Conservation (phyloP, 768 basidiomycete species). For the Suillus cothurnatus region DNA sequence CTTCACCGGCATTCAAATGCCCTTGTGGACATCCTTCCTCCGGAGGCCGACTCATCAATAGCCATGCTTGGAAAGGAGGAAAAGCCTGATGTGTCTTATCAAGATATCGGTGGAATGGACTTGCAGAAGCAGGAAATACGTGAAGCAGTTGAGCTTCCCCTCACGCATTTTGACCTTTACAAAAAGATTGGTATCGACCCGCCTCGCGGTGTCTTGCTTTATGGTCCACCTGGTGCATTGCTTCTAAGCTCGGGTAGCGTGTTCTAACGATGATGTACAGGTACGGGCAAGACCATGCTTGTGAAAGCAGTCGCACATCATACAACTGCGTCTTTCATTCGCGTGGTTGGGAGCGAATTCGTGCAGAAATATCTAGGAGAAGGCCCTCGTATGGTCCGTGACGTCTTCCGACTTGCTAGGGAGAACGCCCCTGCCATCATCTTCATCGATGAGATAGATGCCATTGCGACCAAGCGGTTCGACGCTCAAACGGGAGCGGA, state of each 20-base stretch:
- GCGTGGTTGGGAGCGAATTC: slow-evolving; percentile 97
- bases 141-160: slow-evolving; percentile 95
- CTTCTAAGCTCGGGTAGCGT: background rate
- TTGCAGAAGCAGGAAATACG: slow-evolving; percentile 98
- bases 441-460: slow-evolving; percentile 99
- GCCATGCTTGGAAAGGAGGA: slow-evolving; percentile 93
- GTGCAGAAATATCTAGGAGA: slow-evolving; percentile 99
- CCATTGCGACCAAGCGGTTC: slow-evolving; percentile 99
- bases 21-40: slow-evolving; percentile 96
- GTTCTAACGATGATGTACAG: slow-evolving; percentile 41
- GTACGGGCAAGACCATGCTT: slow-evolving; percentile 99
- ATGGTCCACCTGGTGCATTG: slow-evolving; percentile 88
- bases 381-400: slow-evolving; percentile 99
- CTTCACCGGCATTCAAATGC: slow-evolving; percentile 98
- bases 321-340: slow-evolving; percentile 96
- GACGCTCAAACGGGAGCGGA: slow-evolving; percentile 99
- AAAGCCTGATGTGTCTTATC: slow-evolving; percentile 91
- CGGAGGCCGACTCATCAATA: slow-evolving; percentile 97
- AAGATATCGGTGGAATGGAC: slow-evolving; percentile 97
- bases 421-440: slow-evolving; percentile 98
- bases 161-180: slow-evolving; percentile 97
- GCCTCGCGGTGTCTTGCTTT: slow-evolving; percentile 93
- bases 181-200: slow-evolving; percentile 99
- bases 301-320: slow-evolving; percentile 99
- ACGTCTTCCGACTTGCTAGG: slow-evolving; percentile 96